Conservation (phyloP, 805 yeast species). For the Saturnispora silvae region DNA sequence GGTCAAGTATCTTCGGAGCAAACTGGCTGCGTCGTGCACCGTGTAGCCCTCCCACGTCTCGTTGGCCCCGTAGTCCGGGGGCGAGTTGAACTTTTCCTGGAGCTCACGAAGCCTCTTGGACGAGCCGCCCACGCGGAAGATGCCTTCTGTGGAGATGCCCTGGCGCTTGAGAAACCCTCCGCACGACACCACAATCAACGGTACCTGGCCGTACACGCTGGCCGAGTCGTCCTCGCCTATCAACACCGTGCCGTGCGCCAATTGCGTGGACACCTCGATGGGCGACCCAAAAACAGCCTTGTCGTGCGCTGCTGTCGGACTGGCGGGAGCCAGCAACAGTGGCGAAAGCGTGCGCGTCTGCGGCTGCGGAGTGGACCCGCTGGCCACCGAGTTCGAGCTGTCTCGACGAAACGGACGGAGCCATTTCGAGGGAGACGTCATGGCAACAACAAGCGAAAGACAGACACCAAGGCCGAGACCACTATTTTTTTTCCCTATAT, state of each 20-base stretch:
- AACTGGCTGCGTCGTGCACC: conserved; percentile 93
- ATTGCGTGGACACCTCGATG: conserved; percentile 53
- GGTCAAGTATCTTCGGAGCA: conserved; percentile 76
- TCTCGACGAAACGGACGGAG: conserved; percentile 4
- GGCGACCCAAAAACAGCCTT: conserved; percentile 68
- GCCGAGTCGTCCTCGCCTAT: conserved; percentile 28
- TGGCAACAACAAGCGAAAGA: no score
- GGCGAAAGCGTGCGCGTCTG: no score
- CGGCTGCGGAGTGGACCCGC: no score
- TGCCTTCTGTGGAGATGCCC: conserved; percentile 76
- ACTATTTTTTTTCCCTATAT: no score
- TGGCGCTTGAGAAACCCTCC: conserved; percentile 75
- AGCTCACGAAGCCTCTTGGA: conserved; percentile 78
- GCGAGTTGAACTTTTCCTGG: conserved; percentile 71
- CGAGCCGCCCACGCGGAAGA: conserved; percentile 88
- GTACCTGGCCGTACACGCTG: conserved; percentile 71
- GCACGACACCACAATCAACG: conserved; percentile 91
- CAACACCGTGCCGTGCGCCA: conserved; percentile 70
- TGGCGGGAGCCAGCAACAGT: no score
- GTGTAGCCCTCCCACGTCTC: conserved; percentile 88
- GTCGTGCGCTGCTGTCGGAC: conserved; percentile 11
- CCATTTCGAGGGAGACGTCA: conserved; percentile 7
- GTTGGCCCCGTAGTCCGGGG: conserved; percentile 85
- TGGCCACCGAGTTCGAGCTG: conserved; percentile 21
- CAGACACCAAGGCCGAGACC: no score